Percentiles rank a stretch among this genome's conserved stretches.
Evolutionary conservation across 169 alveolate species (phyloP).

Genomic region (Cryptosporidium tyzzeri): DNA sequence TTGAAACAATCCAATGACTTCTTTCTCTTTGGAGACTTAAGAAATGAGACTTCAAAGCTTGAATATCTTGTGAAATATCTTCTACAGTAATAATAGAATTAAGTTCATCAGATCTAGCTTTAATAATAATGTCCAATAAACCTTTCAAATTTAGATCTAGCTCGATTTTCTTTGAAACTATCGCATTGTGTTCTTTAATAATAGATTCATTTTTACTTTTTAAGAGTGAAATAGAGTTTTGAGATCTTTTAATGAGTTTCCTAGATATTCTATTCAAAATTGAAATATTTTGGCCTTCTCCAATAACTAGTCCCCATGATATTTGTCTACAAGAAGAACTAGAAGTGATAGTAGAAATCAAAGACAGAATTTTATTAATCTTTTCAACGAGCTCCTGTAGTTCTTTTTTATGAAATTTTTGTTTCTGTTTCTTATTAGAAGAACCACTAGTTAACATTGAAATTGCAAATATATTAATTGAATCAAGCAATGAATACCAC

Average conservation of each 20-base stretch:
- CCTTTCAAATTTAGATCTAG: conserved; percentile 40
- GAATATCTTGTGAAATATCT: conserved; percentile 37
- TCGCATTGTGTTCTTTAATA: conserved; percentile 8
- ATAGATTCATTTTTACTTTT: not conserved
- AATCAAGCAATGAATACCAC: conserved; percentile 48
- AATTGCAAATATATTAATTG: conserved; percentile 11
- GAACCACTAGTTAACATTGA: conserved; percentile 31
- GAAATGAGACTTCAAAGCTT: not conserved
- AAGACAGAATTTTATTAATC: not conserved
- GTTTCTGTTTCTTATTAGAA: not conserved
- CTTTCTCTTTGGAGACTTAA: not conserved
- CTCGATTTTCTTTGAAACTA: not conserved
- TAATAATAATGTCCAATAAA: conserved; percentile 14
- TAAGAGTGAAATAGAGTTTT: conserved; percentile 3
- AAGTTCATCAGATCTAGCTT: conserved; percentile 22
- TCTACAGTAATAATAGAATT: conserved; percentile 26
- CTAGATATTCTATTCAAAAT: conserved; percentile 12
- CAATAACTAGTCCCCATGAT: conserved; percentile 41
- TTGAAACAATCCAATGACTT: conserved; percentile 31
- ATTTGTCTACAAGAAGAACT: conserved; percentile 39
- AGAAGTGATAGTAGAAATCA: not conserved
- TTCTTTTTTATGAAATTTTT: not conserved
- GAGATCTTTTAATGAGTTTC: conserved; percentile 17
- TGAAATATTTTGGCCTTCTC: not conserved
- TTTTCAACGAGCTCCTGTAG: not conserved